Base-by-base conservation (phyloP, 2,329 filamentous ascomycete genomes). In the Sordariomycetes sp. region DNA sequence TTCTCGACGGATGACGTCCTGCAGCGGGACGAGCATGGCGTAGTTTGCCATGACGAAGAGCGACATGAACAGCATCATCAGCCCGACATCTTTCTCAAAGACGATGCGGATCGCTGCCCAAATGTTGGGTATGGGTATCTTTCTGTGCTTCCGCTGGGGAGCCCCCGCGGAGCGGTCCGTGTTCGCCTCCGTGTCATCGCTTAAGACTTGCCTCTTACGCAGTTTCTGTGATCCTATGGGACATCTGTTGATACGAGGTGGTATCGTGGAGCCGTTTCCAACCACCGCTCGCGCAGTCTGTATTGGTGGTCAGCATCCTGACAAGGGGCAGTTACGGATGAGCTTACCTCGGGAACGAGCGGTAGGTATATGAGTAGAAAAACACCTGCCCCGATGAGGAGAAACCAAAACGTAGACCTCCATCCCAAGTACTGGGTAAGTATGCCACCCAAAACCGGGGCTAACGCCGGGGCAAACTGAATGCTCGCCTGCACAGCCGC, bases 351-450 rank as follows among this genome's bases (percentile, higher is more conserved):
- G 18, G 47, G 48, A 21, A 49, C 41, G 25, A 48, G 41, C 1
- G 66, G 70, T 8, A 72, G 46, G 18, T 67, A 56, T 1, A 66
- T 37, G 4, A 61, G 24, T 3, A 68, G 46, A 2, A 65, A 54
- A 2, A 59, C 53, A 2, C 47, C 51, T 2, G 43, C 46, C 2
- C 42, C 42, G 25, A 75, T 70, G 6, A 61, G 51, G n/a, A 77
- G 47, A 30, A 73, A 72, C 68, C 70, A 75, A 44, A 76, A 76
- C 10, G 67, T 66, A 18, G 60, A 62, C 33, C 63, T 54, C 72
- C 72, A 77, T 3, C 68, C 68, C 1, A 69, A 51, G 35, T 58
- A 69, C 36, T 71, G 57, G 8, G 59, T 58, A 17, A 78, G 47
- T 2, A 72, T 42, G 3, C 72, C 73, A 5, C 72, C 71, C 6